Percentiles rank a stretch among this genome's conserved stretches.
Conservation (phyloP, 2,329 filamentous ascomycete species). For the Trichoderma citrinoviride region DNA sequence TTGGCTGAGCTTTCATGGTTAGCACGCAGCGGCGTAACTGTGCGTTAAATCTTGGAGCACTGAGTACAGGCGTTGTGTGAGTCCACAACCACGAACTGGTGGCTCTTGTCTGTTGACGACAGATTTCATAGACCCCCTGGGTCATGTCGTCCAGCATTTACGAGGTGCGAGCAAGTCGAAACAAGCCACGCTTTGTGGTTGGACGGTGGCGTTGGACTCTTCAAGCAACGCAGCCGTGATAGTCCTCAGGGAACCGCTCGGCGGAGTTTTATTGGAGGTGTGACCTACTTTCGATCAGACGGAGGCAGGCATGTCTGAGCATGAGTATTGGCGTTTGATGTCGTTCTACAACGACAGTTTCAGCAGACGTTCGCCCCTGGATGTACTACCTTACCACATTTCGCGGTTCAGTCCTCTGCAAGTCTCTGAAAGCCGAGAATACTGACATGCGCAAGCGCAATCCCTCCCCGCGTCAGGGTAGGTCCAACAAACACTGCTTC, state of each 20-base stretch:
- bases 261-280: background rate
- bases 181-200: background rate
- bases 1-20: background rate
- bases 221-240: background rate
- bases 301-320: background rate
- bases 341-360: background rate
- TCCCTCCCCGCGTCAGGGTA: background rate
- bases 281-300: background rate
- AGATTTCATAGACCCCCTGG: background rate
- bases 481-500: background rate
- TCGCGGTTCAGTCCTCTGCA: too few species aligned
- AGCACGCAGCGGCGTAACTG: background rate
- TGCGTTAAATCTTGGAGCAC: background rate
- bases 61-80: background rate
- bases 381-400: background rate
- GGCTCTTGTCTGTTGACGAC: background rate
- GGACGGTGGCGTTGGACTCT: background rate
- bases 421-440: too few species aligned
- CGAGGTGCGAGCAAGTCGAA: background rate
- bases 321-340: background rate
- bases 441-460: background rate
- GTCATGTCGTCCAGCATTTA: conserved; percentile 4
- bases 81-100: background rate
- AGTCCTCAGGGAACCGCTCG: background rate
- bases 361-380: background rate